Base-by-base conservation (phyloP, 345 rosid genomes). In the Lepidium africanum region DNA sequence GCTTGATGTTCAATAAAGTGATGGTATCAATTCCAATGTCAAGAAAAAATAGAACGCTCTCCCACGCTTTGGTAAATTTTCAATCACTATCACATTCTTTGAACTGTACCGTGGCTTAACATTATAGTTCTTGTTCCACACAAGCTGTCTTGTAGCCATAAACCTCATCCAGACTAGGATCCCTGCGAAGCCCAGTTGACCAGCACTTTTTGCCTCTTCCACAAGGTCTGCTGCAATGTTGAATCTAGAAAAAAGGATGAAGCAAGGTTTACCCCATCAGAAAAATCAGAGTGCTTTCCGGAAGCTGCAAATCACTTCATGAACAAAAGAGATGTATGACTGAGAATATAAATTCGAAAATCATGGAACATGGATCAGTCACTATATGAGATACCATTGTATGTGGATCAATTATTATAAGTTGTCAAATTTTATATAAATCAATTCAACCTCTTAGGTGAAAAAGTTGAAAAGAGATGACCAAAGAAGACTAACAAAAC, bases 111-210 rank as follows among this genome's bases (percentile, higher is more conserved):
- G 86, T 72, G 99, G 99, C 82, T 94, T 94, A 81, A 94, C 96
- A 59, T 94, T 94, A 82, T 94, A 94, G 83, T 89, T 89, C 80
- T 91, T 94, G 78, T 94, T 94, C 99, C 99, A 94, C 79, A 86
- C 84, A 51, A 94, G 97, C 81, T 94, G 99, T 74, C 99, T 86
- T 39, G 91, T 87, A 53, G 99, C 97, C 99, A 94, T 94, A 81
- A 91, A 94, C 83, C 99, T 86, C 96, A 91, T 87, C 99, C 99
- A 94, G 47, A 89, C 99, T 75, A 94, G 86, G 68, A 94, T 84
- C 69, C 90, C 99, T 8, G 96, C 92, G 42, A 94, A 70, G 60
- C 96, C 97, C 76, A 85, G 71, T 55, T 84, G 85, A 37, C 96
- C 97, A 53, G 87, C 83, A 80, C 77, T 55, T 82, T 82, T 85